Evolutionary conservation across 768 basidiomycete genomes (phyloP).

Genomic region (Boletus pseudopeckii): DNA sequence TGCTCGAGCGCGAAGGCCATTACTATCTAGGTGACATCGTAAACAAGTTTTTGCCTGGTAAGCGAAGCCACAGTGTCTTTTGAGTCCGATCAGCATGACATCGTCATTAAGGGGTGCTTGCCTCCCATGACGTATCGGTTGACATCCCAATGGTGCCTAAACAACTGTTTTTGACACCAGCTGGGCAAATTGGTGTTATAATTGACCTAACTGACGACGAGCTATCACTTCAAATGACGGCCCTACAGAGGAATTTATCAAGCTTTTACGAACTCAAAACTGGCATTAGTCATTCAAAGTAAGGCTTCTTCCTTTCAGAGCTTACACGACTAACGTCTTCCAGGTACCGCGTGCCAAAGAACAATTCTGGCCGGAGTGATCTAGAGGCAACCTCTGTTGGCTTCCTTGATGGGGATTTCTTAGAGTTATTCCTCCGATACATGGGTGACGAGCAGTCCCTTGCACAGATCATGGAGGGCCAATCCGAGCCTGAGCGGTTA

Average conservation of each 20-base stretch:
- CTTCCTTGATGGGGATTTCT: slow-evolving; percentile 86
- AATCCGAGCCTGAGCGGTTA: slow-evolving; percentile 56
- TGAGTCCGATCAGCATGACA: neutral
- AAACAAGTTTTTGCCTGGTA: slow-evolving; percentile 71
- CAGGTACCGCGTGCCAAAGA: slow-evolving; percentile 73
- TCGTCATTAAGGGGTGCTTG: slow-evolving; percentile 49
- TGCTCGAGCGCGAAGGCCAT: slow-evolving; percentile 61
- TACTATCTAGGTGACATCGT: slow-evolving; percentile 77
- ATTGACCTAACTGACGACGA: slow-evolving; percentile 54
- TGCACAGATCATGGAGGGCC: slow-evolving; percentile 54
- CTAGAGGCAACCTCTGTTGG: slow-evolving; percentile 56
- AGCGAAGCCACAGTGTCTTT: neutral
- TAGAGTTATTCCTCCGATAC: slow-evolving; percentile 61
- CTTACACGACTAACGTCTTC: neutral
- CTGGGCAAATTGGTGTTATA: slow-evolving; percentile 76
- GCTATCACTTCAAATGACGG: slow-evolving; percentile 54
- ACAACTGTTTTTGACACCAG: slow-evolving; percentile 72
- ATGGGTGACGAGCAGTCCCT: slow-evolving; percentile 39
- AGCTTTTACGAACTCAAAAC: slow-evolving; percentile 50
- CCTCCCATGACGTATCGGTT: slow-evolving; percentile 41
- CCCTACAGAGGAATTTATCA: slow-evolving; percentile 73
- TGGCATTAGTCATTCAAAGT: slow-evolving; percentile 61
- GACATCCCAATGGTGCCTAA: slow-evolving; percentile 47
- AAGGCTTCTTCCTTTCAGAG: slow-evolving; percentile 13
- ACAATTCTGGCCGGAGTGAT: slow-evolving; percentile 53